phyloP scores from a whole-genome alignment of 2,329 filamentous ascomycete species.

The Fusarium sp. region DNA sequence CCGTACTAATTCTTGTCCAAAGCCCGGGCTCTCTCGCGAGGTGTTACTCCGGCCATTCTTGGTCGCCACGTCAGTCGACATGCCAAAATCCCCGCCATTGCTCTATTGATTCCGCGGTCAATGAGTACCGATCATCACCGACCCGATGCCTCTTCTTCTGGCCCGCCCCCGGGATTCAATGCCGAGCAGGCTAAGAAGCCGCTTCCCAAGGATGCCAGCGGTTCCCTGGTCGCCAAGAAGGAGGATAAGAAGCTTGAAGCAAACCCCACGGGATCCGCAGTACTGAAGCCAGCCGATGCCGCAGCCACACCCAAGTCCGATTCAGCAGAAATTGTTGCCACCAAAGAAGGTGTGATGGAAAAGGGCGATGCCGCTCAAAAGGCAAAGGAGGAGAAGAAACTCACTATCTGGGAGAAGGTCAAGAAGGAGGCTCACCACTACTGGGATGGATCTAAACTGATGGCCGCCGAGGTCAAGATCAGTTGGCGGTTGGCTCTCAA shows the following conservation, averaged over 20 bases:
- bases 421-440: constrained; percentile 96
- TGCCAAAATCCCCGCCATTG: constrained; percentile 64
- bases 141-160: constrained; percentile 64
- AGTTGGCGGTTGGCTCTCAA: constrained; percentile 92
- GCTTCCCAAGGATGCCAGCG: constrained; percentile 68
- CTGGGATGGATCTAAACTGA: constrained; percentile 97
- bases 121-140: constrained; percentile 72
- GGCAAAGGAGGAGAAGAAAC: constrained; percentile 82
- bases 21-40: constrained; percentile 63
- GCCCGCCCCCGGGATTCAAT: constrained; percentile 91
- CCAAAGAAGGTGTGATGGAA: constrained; percentile 71
- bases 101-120: constrained; percentile 69
- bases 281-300: constrained; percentile 44
- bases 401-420: constrained; percentile 91
- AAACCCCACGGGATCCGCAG: constrained; percentile 23
- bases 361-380: constrained; percentile 69
- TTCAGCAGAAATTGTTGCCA: constrained; percentile 58
- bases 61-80: constrained; percentile 62
- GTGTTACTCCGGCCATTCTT: constrained; percentile 62
- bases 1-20: constrained; percentile 46
- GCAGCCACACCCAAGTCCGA: constrained; percentile 54
- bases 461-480: constrained; percentile 92
- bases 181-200: constrained; percentile 91
- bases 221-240: constrained; percentile 53
- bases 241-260: constrained; percentile 53